A percentile compares a stretch with the other conserved stretches of the same genome.
Evolutionary conservation across 768 basidiomycete species (phyloP).

Genomic region (Suillus paluster): DNA sequence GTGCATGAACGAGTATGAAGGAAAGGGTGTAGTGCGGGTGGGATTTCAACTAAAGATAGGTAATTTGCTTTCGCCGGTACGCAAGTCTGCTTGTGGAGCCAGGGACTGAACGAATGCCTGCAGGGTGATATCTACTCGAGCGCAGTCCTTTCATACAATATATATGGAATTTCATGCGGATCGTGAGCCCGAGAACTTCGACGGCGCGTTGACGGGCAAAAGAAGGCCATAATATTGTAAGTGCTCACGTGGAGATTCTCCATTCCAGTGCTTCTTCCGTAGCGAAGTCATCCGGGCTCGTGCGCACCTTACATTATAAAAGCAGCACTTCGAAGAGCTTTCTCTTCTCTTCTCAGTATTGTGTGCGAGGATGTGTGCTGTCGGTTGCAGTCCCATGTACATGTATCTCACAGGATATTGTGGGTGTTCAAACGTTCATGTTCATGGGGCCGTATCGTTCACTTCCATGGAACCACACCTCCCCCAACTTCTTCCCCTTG

Average conservation of each 20-base stretch:
- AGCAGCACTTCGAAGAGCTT: neutral
- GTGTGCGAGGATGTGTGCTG: neutral
- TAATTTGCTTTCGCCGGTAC: conserved; percentile 11
- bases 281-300: too few relatives aligned
- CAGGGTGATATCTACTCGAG: conserved; percentile 7
- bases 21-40: neutral
- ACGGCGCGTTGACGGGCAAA: neutral
- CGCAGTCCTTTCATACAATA: conserved; percentile 6
- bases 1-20: conserved; percentile 10
- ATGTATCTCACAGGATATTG: too few relatives aligned
- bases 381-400: too few relatives aligned
- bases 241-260: neutral
- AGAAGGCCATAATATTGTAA: neutral
- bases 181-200: neutral
- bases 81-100: conserved; percentile 11
- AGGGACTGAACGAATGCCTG: conserved; percentile 14
- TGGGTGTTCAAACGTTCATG: too few relatives aligned
- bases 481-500: neutral
- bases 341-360: neutral
- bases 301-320: neutral
- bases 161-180: neutral
- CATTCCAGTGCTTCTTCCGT: neutral
- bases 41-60: neutral
- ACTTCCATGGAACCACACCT: too few relatives aligned
- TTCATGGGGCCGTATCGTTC: too few relatives aligned